Evolutionary conservation across 2,329 filamentous ascomycete genomes (phyloP).

Genomic region (Bertia moriformis): DNA sequence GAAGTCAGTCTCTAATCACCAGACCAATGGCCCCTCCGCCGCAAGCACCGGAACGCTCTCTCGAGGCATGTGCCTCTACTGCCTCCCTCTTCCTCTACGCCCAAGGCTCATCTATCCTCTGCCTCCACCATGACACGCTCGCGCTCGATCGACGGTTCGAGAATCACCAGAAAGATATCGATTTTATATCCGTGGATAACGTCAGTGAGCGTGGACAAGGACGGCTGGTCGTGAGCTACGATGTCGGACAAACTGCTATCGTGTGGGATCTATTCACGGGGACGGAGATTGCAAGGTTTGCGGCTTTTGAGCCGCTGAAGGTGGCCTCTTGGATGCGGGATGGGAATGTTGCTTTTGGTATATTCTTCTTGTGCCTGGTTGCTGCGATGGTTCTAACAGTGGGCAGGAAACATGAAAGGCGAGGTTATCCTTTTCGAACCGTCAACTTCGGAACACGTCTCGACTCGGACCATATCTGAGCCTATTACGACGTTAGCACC

Average conservation of each 20-base stretch:
- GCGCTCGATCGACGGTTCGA: slow-evolving; percentile 45
- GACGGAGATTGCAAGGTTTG: slow-evolving; percentile 45
- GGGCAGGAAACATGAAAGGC: slow-evolving; percentile 47
- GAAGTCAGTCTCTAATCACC: neutral
- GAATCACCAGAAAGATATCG: slow-evolving; percentile 41
- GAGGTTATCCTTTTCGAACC: slow-evolving; percentile 54
- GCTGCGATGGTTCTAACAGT: no score
- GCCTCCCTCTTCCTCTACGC: slow-evolving; percentile 46
- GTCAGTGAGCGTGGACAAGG: slow-evolving; percentile 48
- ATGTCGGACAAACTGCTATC: slow-evolving; percentile 47
- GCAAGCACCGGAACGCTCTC: slow-evolving; percentile 9
- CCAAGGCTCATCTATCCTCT: slow-evolving; percentile 42
- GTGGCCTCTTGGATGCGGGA: slow-evolving; percentile 53
- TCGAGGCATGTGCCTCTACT: slow-evolving; percentile 51
- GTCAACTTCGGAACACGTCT: slow-evolving; percentile 47
- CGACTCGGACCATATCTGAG: slow-evolving; percentile 48
- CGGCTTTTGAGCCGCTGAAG: slow-evolving; percentile 43
- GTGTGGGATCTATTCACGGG: slow-evolving; percentile 54
- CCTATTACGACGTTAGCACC: slow-evolving; percentile 51
- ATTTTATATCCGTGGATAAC: slow-evolving; percentile 48
- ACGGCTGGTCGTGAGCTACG: slow-evolving; percentile 48
- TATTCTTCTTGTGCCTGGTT: no score
- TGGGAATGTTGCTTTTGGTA: slow-evolving; percentile 53
- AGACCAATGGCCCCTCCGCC: neutral
- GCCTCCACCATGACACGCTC: slow-evolving; percentile 50